A percentile compares a stretch with the other conserved stretches of the same genome.
Evolutionary conservation across 176 grass and related monocot genomes (phyloP).

Genomic region (Carex kokanica): DNA sequence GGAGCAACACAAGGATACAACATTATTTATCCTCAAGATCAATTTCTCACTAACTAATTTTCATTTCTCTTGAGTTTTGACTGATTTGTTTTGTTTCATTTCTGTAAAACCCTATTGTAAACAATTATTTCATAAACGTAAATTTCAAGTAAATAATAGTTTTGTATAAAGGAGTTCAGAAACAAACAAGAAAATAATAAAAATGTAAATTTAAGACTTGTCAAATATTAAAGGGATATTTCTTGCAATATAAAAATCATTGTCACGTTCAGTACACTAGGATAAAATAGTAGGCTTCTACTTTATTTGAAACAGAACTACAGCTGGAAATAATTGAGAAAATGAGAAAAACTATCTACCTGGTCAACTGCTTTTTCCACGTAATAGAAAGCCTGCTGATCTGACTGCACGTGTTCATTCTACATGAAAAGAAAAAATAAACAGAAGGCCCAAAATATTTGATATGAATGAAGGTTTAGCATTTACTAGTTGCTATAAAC

Average conservation of each 20-base stretch:
- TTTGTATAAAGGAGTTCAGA: neutral
- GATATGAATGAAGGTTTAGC: constrained; percentile 4
- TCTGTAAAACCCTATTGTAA: neutral
- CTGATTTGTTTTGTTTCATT: neutral
- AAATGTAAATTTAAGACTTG: neutral
- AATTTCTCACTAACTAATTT: neutral
- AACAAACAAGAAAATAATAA: neutral
- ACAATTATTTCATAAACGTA: neutral
- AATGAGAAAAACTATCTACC: constrained; percentile 37
- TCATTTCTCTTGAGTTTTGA: neutral
- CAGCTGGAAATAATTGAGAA: neutral
- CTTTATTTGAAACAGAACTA: neutral
- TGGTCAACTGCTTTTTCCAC: constrained; percentile 93
- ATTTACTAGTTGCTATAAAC: neutral
- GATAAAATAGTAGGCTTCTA: neutral
- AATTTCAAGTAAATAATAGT: neutral
- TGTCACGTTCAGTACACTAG: neutral
- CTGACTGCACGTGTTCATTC: constrained; percentile 77
- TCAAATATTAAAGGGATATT: neutral
- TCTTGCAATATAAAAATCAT: neutral
- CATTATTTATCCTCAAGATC: neutral
- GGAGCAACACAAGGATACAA: neutral
- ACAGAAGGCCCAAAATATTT: constrained; percentile 16
- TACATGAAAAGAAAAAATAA: constrained; percentile 31
- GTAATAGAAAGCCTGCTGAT: constrained; percentile 93